These are phyloP conservation scores for Crucihimalaya himalaica DNA, from an alignment of 345 rosid species.

Conservation along the genomic window DNA sequence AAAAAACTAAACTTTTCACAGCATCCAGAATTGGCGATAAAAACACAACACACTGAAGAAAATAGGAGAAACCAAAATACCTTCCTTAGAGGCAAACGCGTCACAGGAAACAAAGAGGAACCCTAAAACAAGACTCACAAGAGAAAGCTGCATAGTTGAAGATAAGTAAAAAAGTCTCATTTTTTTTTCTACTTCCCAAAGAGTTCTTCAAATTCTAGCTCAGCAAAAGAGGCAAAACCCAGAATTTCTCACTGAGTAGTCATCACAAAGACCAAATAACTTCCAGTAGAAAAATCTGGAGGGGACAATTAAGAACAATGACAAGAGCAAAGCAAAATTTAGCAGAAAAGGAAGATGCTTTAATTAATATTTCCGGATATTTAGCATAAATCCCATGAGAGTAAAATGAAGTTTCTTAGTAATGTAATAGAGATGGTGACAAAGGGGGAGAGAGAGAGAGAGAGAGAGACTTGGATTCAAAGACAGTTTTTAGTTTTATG, in stretches of 20 bases:
- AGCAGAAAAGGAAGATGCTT: constrained; percentile 27
- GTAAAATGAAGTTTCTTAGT: constrained; percentile 39
- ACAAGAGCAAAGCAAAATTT: constrained; percentile 7
- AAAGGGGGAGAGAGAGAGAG: not conserved
- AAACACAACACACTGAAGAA: not conserved
- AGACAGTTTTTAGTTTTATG: constrained; percentile 54
- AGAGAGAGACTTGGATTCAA: constrained; percentile 60
- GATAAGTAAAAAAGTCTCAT: constrained; percentile 15
- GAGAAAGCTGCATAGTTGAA: constrained; percentile 35
- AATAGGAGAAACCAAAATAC: constrained; percentile 43
- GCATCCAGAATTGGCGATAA: not conserved
- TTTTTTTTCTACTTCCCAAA: not conserved
- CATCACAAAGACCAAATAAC: constrained; percentile 19
- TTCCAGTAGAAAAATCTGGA: not conserved
- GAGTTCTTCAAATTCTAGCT: constrained; percentile 6
- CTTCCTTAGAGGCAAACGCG: constrained; percentile 63
- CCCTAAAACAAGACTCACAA: constrained; percentile 39
- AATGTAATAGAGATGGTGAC: constrained; percentile 21
- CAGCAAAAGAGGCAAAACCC: constrained; percentile 11
- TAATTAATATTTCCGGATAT: constrained; percentile 4
- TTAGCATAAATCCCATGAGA: constrained; percentile 55
- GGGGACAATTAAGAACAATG: not conserved
- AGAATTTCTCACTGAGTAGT: constrained; percentile 12
- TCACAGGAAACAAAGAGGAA: constrained; percentile 54
- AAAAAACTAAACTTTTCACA: constrained; percentile 23